These are phyloP conservation scores for Solanum pennellii DNA, from an alignment of 257 asterid genomes.

Conservation along the genomic window DNA sequence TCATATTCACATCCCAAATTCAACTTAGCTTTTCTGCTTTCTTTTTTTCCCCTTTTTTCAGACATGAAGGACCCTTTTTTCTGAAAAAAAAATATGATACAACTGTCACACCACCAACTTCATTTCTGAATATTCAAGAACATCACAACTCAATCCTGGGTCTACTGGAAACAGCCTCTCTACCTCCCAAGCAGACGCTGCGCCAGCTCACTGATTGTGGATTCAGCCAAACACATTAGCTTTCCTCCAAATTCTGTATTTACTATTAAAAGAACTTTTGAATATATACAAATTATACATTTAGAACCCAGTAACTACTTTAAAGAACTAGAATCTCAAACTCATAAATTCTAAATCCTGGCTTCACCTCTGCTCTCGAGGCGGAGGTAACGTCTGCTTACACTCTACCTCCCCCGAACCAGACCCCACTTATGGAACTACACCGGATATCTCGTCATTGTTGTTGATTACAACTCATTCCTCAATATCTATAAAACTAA, in stretches of 20 bases:
- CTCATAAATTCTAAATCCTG: not conserved
- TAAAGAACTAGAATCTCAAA: not conserved
- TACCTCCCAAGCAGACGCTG: not conserved
- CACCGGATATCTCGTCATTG: not conserved
- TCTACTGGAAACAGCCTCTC: not conserved
- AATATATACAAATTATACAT: not conserved
- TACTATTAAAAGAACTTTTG: too few relatives aligned
- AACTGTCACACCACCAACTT: not conserved
- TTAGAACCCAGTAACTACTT: not conserved
- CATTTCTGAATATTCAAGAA: not conserved
- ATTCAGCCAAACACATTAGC: not conserved
- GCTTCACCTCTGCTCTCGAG: not conserved
- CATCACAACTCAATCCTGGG: not conserved
- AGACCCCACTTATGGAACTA: not conserved
- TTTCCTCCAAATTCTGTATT: not conserved
- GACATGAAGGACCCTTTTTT: not conserved
- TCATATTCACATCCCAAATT: not conserved
- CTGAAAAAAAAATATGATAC: not conserved
- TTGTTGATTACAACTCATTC: not conserved
- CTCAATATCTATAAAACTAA: not conserved
- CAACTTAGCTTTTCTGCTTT: not conserved
- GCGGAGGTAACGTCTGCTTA: not conserved
- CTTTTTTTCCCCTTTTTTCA: not conserved
- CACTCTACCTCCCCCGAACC: not conserved
- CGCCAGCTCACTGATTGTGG: not conserved